Evolutionary conservation across 2,329 filamentous ascomycete genomes (phyloP).

Genomic region (Pseudocercospora crystallina): DNA sequence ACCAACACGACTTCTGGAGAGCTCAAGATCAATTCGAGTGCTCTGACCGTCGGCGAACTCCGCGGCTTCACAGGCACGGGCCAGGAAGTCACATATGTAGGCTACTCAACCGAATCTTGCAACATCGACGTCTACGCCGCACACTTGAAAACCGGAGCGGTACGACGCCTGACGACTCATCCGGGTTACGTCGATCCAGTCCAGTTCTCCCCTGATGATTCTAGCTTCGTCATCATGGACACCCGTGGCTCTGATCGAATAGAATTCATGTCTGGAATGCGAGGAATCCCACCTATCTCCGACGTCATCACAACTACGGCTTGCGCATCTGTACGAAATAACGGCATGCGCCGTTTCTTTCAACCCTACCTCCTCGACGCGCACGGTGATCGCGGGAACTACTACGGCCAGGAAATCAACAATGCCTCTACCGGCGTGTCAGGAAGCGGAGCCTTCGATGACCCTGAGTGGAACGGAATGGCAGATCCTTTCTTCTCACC

Average conservation of each 20-base stretch:
- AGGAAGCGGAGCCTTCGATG: conserved; percentile 40
- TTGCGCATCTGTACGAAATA: conserved; percentile 47
- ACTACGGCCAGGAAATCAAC: conserved; percentile 49
- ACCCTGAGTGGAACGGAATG: conserved; percentile 50
- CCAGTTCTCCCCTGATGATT: conserved; percentile 43
- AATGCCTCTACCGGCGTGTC: conserved; percentile 22
- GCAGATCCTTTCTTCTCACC: conserved; percentile 47
- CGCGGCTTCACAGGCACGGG: conserved; percentile 48
- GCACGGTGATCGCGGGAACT: conserved; percentile 46
- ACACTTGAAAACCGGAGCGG: conserved; percentile 41
- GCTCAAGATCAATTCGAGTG: conserved; percentile 34
- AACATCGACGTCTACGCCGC: conserved; percentile 50
- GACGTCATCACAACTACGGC: conserved; percentile 39
- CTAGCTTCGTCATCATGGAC: conserved; percentile 48
- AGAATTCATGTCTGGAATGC: conserved; percentile 45
- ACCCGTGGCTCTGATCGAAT: conserved; percentile 45
- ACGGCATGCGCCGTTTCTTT: conserved; percentile 49
- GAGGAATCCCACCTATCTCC: conserved; percentile 44
- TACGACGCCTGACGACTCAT: conserved; percentile 46
- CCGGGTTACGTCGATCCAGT: conserved; percentile 49
- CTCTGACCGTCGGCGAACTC: conserved; percentile 45
- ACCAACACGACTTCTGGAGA: conserved; percentile 26
- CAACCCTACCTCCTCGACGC: conserved; percentile 46
- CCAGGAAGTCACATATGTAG: conserved; percentile 45
- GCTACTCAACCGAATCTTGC: conserved; percentile 41